phyloP scores from a whole-genome alignment of 176 grass and related monocot genomes.

The Rhynchospora tenuis region DNA sequence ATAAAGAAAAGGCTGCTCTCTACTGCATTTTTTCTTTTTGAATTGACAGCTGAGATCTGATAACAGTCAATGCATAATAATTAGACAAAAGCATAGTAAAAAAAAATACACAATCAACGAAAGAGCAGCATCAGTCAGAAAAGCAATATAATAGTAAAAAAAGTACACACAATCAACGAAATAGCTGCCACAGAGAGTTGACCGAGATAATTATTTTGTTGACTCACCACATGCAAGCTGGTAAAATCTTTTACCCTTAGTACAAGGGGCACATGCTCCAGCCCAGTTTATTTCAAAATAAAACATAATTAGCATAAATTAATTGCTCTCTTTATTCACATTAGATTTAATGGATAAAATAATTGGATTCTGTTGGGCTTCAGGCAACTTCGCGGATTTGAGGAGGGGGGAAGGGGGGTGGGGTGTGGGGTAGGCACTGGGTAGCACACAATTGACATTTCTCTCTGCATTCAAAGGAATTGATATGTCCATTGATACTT shows the following conservation, averaged over 20 bases:
- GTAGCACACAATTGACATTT: neutral
- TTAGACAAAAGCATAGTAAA: neutral
- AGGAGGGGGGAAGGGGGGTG: neutral
- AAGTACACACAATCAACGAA: neutral
- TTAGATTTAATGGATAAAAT: slow-evolving; percentile 14
- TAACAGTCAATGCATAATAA: neutral
- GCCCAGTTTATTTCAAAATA: slow-evolving; percentile 1
- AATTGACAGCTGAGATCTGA: neutral
- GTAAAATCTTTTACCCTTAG: neutral
- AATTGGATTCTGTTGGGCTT: slow-evolving; percentile 19
- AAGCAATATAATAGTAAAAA: too few relatives aligned
- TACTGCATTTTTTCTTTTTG: neutral
- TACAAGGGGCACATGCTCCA: slow-evolving; percentile 3
- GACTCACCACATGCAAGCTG: neutral
- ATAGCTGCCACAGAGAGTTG: neutral
- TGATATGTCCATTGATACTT: slow-evolving; percentile 2
- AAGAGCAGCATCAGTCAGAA: too few relatives aligned
- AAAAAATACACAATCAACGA: too few relatives aligned
- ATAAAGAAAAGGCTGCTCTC: slow-evolving; percentile 4
- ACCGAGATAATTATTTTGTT: neutral
- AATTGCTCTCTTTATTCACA: neutral
- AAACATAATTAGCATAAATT: slow-evolving; percentile 24
- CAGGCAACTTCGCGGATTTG: slow-evolving; percentile 49
- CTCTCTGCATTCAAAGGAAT: neutral
- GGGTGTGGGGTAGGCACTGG: too few relatives aligned